A percentile compares a stretch with the other conserved stretches of the same genome.
Evolutionary conservation across 106 monocot genomes (phyloP).

Genomic region (Dendrobium chrysotoxum): DNA sequence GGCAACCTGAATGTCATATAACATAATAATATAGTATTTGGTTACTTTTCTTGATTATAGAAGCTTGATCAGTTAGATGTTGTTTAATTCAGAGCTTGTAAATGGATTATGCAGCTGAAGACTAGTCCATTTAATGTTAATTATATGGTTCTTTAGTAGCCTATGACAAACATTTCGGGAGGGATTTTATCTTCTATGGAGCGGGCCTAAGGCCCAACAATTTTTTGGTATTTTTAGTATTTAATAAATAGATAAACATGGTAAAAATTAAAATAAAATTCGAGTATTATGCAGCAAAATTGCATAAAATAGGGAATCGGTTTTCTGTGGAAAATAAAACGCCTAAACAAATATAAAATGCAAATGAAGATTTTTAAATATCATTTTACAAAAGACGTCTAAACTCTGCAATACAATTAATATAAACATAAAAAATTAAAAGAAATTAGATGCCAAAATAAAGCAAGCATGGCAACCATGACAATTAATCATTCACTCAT

Average conservation of each 20-base stretch:
- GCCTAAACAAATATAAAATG: not conserved
- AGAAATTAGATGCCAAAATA: too few relatives aligned
- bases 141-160: not conserved
- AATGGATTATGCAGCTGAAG: not conserved
- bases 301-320: not conserved
- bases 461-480: too few relatives aligned
- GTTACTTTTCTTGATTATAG: not conserved
- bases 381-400: too few relatives aligned
- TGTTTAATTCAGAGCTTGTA: not conserved
- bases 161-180: not conserved
- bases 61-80: not conserved
- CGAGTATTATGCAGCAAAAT: not conserved
- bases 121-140: not conserved
- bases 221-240: not conserved
- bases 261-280: not conserved
- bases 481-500: too few relatives aligned
- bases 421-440: too few relatives aligned
- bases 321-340: not conserved
- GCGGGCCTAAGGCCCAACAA: not conserved
- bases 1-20: not conserved
- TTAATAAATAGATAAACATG: not conserved
- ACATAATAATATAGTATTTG: not conserved
- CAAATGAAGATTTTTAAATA: too few relatives aligned
- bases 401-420: too few relatives aligned
- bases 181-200: not conserved